A percentile compares a stretch with the other conserved stretches of the same genome.
Evolutionary conservation across 208 protist species (phyloP).

Genomic region (Crithidia bombi): DNA sequence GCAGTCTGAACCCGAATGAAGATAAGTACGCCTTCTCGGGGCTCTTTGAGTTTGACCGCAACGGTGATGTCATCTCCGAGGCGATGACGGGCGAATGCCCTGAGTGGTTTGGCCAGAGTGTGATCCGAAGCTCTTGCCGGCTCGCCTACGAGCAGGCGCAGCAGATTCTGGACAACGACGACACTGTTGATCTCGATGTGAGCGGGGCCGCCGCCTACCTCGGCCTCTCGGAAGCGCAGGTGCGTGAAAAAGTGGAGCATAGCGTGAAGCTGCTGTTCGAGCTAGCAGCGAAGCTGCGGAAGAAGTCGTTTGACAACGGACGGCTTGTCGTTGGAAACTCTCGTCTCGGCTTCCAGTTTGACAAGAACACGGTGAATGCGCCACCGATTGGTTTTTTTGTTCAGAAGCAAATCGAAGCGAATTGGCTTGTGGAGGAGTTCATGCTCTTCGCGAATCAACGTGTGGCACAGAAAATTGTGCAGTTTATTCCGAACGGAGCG

Average conservation of each 20-base stretch:
- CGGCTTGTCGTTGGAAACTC: slow-evolving; percentile 60
- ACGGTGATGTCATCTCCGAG: slow-evolving; percentile 71
- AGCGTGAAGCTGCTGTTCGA: slow-evolving; percentile 66
- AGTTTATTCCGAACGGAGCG: slow-evolving; percentile 80
- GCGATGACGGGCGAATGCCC: slow-evolving; percentile 21
- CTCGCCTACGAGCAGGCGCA: slow-evolving; percentile 89
- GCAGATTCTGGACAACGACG: slow-evolving; percentile 66
- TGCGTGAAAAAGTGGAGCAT: slow-evolving; percentile 39
- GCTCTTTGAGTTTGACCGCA: slow-evolving; percentile 80
- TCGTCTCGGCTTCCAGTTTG: slow-evolving; percentile 65
- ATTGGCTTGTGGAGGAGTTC: slow-evolving; percentile 94
- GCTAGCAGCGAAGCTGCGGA: slow-evolving; percentile 60
- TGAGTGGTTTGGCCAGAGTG: slow-evolving; percentile 85
- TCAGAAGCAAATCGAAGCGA: slow-evolving; percentile 64
- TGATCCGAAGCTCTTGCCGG: slow-evolving; percentile 90
- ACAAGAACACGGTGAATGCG: slow-evolving; percentile 38
- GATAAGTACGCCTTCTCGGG: slow-evolving; percentile 91
- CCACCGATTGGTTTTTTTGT: slow-evolving; percentile 63
- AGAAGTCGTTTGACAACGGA: slow-evolving; percentile 53
- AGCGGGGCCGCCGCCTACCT: slow-evolving; percentile 25
- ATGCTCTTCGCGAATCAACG: slow-evolving; percentile 92
- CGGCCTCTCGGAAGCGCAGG: slow-evolving; percentile 16
- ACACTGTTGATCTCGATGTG: slow-evolving; percentile 41
- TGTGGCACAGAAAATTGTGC: slow-evolving; percentile 86
- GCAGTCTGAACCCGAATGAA: slow-evolving; percentile 81